phyloP scores from a whole-genome alignment of 2,329 filamentous ascomycete species.

The Dactylonectria estremocensis region DNA sequence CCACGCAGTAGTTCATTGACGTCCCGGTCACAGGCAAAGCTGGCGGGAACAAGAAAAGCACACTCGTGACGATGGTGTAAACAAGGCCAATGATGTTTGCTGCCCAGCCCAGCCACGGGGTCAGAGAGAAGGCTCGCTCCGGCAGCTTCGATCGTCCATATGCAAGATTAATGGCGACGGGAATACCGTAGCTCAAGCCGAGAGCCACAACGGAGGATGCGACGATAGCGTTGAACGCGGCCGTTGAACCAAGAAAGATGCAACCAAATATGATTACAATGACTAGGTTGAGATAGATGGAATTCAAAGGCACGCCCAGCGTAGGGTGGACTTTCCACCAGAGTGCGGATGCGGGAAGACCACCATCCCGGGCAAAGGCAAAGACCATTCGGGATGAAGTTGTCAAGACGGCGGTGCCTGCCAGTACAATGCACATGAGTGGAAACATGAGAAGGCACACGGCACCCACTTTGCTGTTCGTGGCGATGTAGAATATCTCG shows the following conservation, averaged over 20 bases:
- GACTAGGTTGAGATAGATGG: conserved; percentile 71
- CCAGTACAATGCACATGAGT: conserved; percentile 75
- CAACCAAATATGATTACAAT: conserved; percentile 78
- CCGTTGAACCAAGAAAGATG: conserved; percentile 77
- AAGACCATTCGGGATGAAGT: conserved; percentile 77
- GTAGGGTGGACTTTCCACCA: conserved; percentile 74
- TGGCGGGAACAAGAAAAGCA: conserved; percentile 81
- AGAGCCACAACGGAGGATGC: conserved; percentile 81
- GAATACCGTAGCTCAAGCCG: conserved; percentile 81
- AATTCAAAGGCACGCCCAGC: conserved; percentile 77
- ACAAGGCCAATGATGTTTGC: conserved; percentile 64
- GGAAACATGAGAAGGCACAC: conserved; percentile 79
- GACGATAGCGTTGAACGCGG: conserved; percentile 80
- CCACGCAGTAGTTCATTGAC: conserved; percentile 75
- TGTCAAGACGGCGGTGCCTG: conserved; percentile 75
- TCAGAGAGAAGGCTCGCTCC: conserved; percentile 56
- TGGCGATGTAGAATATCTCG: conserved; percentile 75
- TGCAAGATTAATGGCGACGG: conserved; percentile 77
- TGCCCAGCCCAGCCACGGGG: conserved; percentile 55
- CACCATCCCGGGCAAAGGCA: conserved; percentile 76
- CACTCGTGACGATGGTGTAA: conserved; percentile 77
- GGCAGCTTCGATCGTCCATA: conserved; percentile 76
- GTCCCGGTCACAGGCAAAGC: conserved; percentile 73
- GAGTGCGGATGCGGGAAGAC: conserved; percentile 72
- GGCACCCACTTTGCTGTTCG: conserved; percentile 72